Base-by-base conservation (phyloP, 495 filamentous ascomycete species). In the Xylaria palmicola region DNA sequence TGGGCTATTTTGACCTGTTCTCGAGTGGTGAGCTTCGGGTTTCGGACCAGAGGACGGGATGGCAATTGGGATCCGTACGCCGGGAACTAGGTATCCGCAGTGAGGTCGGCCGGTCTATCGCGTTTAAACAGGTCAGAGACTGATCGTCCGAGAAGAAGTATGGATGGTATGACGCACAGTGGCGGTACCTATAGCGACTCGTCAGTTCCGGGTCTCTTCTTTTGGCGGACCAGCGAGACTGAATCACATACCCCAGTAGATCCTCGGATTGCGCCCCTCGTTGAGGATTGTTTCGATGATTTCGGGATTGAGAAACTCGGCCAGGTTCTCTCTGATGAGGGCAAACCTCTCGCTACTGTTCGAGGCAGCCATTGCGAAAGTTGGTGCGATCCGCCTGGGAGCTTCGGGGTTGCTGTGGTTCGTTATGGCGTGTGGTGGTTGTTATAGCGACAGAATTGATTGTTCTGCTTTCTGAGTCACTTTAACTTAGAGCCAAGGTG, bases 231-330 rank as follows among this genome's bases (percentile, higher is more conserved):
- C 12, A 49, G 29, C 26, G 53, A 26, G 3, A 52, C 5, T 0
- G 4, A 43, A 43, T 0, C n/a, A 29, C 34, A 36, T 74, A 86
- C 89, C 93, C 91, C 90, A 96, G 84, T 97, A 97, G 68, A 96
- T 83, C 44, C 81, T 82, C 15, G 89, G 82, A 26, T 86, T 83
- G 10, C 86, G 79, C n/a, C 88, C 83, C 71, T 94, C 81, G 10
- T 85, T 84, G 50, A 97, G 75, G 53, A 88, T 78, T 59, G 84
- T 78, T 70, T 94, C 88, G 59, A 98, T 88, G 50, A 97, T 86
- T 67, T 97, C 91, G 22, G 85, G 85, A 64, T 93, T 92, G 48
- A 98, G 83, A 34, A 93, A 75, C 79, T 98, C 94, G 54, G 85
- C 84, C 49, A 97, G 79, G 70, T 93, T 93, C 62, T 86, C 84